These are phyloP conservation scores for Cutaneotrichosporon sp. DNA, from an alignment of 1,284 basidiomycete genomes.

Conservation along the genomic window DNA sequence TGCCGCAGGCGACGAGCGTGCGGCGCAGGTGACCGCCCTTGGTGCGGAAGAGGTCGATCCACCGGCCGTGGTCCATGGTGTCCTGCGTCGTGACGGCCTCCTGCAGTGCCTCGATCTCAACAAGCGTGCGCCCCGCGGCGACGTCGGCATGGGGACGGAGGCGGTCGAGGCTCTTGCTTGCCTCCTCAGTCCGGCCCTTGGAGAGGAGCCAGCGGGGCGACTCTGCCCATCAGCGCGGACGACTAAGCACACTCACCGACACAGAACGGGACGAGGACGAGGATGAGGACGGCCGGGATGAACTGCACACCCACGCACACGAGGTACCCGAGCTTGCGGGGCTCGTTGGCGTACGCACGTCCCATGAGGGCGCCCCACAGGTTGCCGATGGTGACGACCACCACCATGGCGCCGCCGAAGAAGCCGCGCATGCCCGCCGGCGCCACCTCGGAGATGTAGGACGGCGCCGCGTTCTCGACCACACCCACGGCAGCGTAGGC, in stretches of 20 bases:
- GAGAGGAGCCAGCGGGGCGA: slow-evolving; percentile 33
- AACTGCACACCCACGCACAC: slow-evolving; percentile 27
- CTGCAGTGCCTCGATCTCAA: slow-evolving; percentile 30
- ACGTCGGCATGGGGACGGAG: slow-evolving; percentile 24
- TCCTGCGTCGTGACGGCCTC: slow-evolving; percentile 22
- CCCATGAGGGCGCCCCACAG: slow-evolving; percentile 23
- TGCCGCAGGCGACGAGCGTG: slow-evolving; percentile 9
- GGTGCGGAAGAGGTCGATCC: slow-evolving; percentile 29
- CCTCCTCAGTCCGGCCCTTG: slow-evolving; percentile 20
- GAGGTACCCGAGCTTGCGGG: slow-evolving; percentile 20
- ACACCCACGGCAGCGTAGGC: slow-evolving; percentile 31
- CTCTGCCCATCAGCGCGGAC: neutral
- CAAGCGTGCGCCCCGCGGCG: slow-evolving; percentile 15
- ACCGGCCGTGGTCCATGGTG: slow-evolving; percentile 13
- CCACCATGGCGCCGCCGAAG: slow-evolving; percentile 24
- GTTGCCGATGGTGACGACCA: slow-evolving; percentile 12
- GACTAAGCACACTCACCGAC: slow-evolving; percentile 1
- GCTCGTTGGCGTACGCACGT: slow-evolving; percentile 21
- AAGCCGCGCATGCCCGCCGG: slow-evolving; percentile 27
- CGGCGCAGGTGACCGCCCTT: slow-evolving; percentile 24
- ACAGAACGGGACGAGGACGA: slow-evolving; percentile 17
- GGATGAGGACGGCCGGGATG: slow-evolving; percentile 20
- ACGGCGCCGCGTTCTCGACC: slow-evolving; percentile 29
- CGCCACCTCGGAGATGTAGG: slow-evolving; percentile 28
- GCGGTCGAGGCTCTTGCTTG: slow-evolving; percentile 24